Base-by-base conservation (phyloP, 2,329 filamentous ascomycete species). In the Myriosclerotinia duriaeana region DNA sequence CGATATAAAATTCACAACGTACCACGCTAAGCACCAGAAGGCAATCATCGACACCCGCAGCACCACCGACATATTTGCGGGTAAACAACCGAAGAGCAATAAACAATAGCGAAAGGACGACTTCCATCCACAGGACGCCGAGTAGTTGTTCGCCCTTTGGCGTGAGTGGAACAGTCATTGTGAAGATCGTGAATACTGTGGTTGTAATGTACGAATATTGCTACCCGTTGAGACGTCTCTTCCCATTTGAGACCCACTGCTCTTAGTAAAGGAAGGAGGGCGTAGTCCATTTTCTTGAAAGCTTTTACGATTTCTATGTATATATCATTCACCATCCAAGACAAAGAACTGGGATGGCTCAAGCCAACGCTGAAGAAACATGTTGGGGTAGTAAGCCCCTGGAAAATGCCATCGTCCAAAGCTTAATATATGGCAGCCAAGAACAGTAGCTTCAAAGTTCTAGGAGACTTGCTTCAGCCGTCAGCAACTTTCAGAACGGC, bases 51-150 rank as follows among this genome's bases (percentile, higher is more conserved):
- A 36, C 3, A n/a, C 61, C 61, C 17, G 40, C 9, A 12, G 61
- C 38, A 7, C 61, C 61, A 11, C 61, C 61, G 11, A 64, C n/a
- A 17, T 17, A 64, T 30, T 46, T 42, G 40, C 61, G 61, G 14
- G 61, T 64, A 46, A 55, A 64, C 14, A 54, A 54, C 11, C 61
- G 61, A 26, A 64, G 52, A n/a, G 17, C 3, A 26, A 64, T 64
- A 30, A 64, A 64, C 12, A 44, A 3, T 36, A 64, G 22, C 7
- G 61, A 64, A 55, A 64, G 50, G 26, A n/a, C 17, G 12, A 54
- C 38, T 48, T 64, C 61, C 38, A 48, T 38, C 61, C 61, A 64
- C 34, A 64, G 12, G 14, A 64, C 61, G 8, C 61, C 52, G 5
- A 64, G 20, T 52, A 64, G 34, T 48, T 64, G 38, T 20, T 40